Evolutionary conservation across 1,139 yeast genomes (phyloP), one percentile per base, ranked within the genome.

Genomic region (Magnusiomyces magnusii): DNA sequence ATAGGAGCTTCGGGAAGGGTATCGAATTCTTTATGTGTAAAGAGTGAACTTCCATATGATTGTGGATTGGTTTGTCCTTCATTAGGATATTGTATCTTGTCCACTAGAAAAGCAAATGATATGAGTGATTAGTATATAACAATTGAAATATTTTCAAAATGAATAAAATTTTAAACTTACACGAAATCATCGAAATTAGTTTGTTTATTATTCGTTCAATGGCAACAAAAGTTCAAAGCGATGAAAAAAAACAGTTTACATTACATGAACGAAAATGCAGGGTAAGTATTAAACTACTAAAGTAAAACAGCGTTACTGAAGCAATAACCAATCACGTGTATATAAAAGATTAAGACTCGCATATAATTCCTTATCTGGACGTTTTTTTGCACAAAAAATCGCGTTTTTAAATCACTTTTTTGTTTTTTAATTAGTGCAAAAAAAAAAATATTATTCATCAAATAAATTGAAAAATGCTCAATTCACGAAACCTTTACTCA

Each of bases 1-100:
- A 73, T 72, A n/a, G 75, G 76, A 23, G 71, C 71, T 47, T 60
- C 63, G 36, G 56, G 57, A 21, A 61, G 52, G 19, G 55, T 54
- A 25, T 59, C 59, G 31, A 36, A 51, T 28, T 54, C 51, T 51
- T 44, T 41, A 25, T 27, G 54, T 50, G 21, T 41, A 44, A 13
- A 51, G 15, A 23, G 56, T 39, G 39, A 55, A 19, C 25, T 42
- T 7, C 61, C 61, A 51, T 59, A 59, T 17, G 34, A 50, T n/a
- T 53, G 57, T 9, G 58, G 36, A 23, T 44, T n/a, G 3, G 27
- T 19, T 3, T 44, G 49, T 23, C 49, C 49, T 23, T 21, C 5
- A 23, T 19, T 7, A 23, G 49, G 25, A 23, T 44, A 25, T 7
- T 44, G 44, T 15, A 39, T 19, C 19, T 39, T 10, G 44, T 10